Evolutionary conservation across 208 protist species (phyloP), one percentile per base, ranked within the genome.

Genomic region (Leptomonas pyrrhocoris): DNA sequence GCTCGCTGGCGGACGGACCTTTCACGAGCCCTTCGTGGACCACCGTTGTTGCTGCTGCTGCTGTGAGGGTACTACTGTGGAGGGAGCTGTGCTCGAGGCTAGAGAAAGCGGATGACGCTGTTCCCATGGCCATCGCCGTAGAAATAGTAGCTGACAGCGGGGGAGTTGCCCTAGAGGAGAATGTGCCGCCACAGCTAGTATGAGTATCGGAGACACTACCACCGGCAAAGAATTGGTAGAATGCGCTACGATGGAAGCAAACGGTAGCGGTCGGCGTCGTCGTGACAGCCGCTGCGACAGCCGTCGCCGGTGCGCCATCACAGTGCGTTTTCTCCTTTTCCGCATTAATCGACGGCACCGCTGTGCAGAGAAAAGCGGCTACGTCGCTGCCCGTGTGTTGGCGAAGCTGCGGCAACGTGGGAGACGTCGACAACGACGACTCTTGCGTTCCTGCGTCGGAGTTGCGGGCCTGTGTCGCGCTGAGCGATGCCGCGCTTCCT

Each of bases 161-260:
- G n/a, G 56, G 8, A 34, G 25, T 34, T 11, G 15, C 7, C 11
- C 2, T 7, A 18, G 54, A 5, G 34, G 54, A 9, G 9, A 9
- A 38, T 9, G 9, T 3, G 34, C 34, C 34, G 34, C 7, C 34
- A 9, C 34, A 3, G 34, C 34, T 38, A 9, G 34, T 3, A 3
- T 38, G 34, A 3, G 34, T n/a, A n/a, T 23, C 49, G 18, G 5
- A 23, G 12, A 36, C 19, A 3, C 58, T 6, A 21, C 56, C 67
- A 21, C 46, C 13, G 2, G 56, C 49, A 18, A 73, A 61, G 34
- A 73, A 73, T 25, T 55, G 34, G 56, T 73, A 73, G 18, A 73
- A 36, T 4, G 67, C 67, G 23, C 67, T 73, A 12, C 36, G 23
- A 9, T 53, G 48, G 31, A 64, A 73, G 27, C 57, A 64, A 19